These are phyloP conservation scores for Delonix regia DNA, from an alignment of 306 rosid species.

Conservation along the genomic window DNA sequence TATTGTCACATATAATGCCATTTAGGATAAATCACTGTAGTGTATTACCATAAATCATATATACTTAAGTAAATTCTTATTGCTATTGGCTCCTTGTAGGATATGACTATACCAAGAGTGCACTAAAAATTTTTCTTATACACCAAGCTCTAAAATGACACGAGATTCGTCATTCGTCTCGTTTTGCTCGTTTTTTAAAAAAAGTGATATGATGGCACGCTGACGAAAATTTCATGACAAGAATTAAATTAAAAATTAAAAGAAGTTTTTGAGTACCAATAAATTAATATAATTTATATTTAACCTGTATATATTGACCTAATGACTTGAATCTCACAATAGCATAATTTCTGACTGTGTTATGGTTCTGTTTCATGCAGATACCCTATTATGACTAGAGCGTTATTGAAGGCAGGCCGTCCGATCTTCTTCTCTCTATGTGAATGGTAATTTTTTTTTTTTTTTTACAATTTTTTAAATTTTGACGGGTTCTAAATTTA, in stretches of 20 bases:
- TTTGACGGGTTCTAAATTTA: background rate
- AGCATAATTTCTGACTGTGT: background rate
- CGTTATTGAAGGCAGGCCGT: slow-evolving; percentile 79
- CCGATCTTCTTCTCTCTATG: slow-evolving; percentile 91
- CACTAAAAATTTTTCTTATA: too few species aligned
- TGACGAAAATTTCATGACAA: background rate
- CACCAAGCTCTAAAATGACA: too few species aligned
- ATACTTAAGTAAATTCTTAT: too few species aligned
- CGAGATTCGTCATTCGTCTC: too few species aligned
- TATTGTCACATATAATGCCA: too few species aligned
- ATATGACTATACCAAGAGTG: too few species aligned
- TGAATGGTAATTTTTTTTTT: slow-evolving; percentile 69
- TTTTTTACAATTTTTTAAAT: background rate
- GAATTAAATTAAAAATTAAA: too few species aligned
- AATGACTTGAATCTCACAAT: background rate
- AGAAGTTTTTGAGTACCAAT: background rate
- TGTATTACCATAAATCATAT: too few species aligned
- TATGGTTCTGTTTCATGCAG: slow-evolving; percentile 42
- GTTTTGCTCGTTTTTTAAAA: too few species aligned
- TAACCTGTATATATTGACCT: background rate
- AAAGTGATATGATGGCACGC: too few species aligned
- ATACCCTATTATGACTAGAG: slow-evolving; percentile 90
- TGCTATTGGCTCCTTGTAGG: too few species aligned
- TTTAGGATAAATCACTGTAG: too few species aligned
- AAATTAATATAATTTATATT: background rate